Conservation (phyloP, 495 filamentous ascomycete species). For the Penicillium lagena region DNA sequence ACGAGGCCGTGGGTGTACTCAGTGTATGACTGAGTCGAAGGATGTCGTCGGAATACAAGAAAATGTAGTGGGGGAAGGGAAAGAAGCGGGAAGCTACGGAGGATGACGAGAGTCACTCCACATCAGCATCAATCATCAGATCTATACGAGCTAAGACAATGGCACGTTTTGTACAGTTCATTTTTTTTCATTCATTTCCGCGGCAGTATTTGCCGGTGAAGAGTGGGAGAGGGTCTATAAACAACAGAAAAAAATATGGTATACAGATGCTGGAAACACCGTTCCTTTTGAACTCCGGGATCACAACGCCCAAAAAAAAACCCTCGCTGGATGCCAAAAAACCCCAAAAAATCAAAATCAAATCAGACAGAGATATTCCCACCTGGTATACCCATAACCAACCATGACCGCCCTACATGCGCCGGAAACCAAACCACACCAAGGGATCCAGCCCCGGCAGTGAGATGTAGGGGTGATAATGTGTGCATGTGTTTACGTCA, state of each 20-base stretch:
- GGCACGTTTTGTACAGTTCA: constrained; percentile 8
- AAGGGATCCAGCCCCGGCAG: constrained; percentile 36
- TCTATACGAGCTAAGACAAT: neutral
- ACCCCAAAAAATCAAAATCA: constrained; percentile 10
- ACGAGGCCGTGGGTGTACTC: too few species aligned
- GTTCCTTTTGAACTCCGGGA: constrained; percentile 17
- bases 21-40: neutral
- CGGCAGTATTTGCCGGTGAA: constrained; percentile 12
- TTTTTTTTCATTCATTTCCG: constrained; percentile 20
- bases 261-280: constrained; percentile 18
- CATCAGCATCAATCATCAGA: too few species aligned
- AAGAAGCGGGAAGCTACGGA: too few species aligned
- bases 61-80: too few species aligned
- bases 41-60: neutral
- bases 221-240: constrained; percentile 37
- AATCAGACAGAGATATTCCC: constrained; percentile 12
- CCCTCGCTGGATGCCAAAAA: constrained; percentile 31
- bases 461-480: constrained; percentile 10
- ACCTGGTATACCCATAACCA: constrained; percentile 19
- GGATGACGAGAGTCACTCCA: too few species aligned
- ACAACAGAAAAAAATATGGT: constrained; percentile 23
- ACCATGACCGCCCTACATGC: constrained; percentile 24
- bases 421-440: constrained; percentile 22
- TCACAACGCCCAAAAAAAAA: constrained; percentile 22
- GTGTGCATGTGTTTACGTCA: too few species aligned